phyloP scores from a whole-genome alignment of 768 basidiomycete genomes.

The Terana coerulea region DNA sequence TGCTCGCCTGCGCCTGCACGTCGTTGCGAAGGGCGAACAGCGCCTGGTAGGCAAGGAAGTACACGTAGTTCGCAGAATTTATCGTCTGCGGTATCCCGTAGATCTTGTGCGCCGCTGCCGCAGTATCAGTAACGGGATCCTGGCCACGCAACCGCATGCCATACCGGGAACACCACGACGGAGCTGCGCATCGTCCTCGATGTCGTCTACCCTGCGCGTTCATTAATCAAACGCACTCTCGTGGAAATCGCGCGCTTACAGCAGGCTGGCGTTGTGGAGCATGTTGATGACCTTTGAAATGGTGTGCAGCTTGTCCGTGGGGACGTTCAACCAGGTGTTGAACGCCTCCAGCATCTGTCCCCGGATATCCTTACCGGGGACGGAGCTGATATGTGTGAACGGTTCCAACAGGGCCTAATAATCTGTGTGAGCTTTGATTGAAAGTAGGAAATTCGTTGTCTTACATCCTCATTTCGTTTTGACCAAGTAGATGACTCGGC shows the following conservation, averaged over 20 bases:
- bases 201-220: slow-evolving; percentile 85
- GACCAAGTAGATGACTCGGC: slow-evolving; percentile 12
- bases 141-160: slow-evolving; percentile 6
- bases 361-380: slow-evolving; percentile 92
- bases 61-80: slow-evolving; percentile 96
- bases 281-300: slow-evolving; percentile 86
- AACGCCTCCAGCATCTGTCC: slow-evolving; percentile 87
- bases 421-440: neutral
- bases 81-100: slow-evolving; percentile 97
- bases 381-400: slow-evolving; percentile 75
- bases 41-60: slow-evolving; percentile 90
- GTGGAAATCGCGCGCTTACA: slow-evolving; percentile 47
- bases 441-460: no score
- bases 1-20: slow-evolving; percentile 8
- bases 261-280: slow-evolving; percentile 90
- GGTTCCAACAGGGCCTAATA: slow-evolving; percentile 77
- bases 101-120: slow-evolving; percentile 85
- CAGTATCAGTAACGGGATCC: neutral
- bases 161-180: slow-evolving; percentile 80
- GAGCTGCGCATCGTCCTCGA: slow-evolving; percentile 87
- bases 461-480: slow-evolving; percentile 11
- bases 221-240: neutral
- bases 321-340: slow-evolving; percentile 88
- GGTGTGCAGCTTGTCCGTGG: slow-evolving; percentile 59
- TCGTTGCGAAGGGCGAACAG: slow-evolving; percentile 53